These are phyloP conservation scores for Vanrija sp. DNA, from an alignment of 1,284 basidiomycete genomes.

Conservation along the genomic window DNA sequence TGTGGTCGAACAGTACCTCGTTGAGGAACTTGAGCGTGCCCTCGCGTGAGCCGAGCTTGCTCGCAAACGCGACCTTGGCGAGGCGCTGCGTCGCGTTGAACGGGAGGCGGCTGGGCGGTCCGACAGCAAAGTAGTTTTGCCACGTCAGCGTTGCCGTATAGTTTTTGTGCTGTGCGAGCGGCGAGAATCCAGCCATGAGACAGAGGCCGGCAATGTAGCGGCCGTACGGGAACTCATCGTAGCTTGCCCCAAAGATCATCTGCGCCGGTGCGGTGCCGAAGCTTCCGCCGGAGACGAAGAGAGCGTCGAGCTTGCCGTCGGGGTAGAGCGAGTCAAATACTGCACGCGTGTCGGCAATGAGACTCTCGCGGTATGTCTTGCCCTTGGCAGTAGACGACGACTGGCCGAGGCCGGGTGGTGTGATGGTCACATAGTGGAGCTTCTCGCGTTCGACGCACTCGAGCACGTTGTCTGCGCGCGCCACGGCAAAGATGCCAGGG, in stretches of 20 bases:
- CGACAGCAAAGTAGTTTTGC: constrained; percentile 53
- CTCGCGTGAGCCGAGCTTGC: constrained; percentile 49
- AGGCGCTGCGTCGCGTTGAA: constrained; percentile 48
- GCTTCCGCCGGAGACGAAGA: constrained; percentile 53
- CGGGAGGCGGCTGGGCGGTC: constrained; percentile 53
- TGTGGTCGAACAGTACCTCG: constrained; percentile 48
- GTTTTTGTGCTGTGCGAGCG: constrained; percentile 53
- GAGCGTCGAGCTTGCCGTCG: constrained; percentile 33
- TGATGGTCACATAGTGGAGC: constrained; percentile 4
- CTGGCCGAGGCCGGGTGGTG: constrained; percentile 6
- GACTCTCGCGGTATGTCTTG: constrained; percentile 49
- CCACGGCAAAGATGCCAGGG: constrained; percentile 4
- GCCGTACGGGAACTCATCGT: constrained; percentile 56
- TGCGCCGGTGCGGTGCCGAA: constrained; percentile 58
- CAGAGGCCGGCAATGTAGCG: constrained; percentile 53
- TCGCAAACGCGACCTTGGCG: constrained; percentile 40
- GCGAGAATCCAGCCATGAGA: constrained; percentile 54
- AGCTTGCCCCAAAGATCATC: constrained; percentile 57
- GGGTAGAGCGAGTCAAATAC: constrained; percentile 57
- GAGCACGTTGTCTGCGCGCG: neutral
- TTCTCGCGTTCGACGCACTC: neutral
- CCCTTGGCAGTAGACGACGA: constrained; percentile 10
- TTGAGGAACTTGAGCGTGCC: constrained; percentile 52
- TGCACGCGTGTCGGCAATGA: constrained; percentile 53
- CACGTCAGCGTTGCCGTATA: constrained; percentile 54